These are phyloP conservation scores for Cenchrus purpureus DNA, from an alignment of 176 grass and related monocot genomes.

Conservation along the genomic window DNA sequence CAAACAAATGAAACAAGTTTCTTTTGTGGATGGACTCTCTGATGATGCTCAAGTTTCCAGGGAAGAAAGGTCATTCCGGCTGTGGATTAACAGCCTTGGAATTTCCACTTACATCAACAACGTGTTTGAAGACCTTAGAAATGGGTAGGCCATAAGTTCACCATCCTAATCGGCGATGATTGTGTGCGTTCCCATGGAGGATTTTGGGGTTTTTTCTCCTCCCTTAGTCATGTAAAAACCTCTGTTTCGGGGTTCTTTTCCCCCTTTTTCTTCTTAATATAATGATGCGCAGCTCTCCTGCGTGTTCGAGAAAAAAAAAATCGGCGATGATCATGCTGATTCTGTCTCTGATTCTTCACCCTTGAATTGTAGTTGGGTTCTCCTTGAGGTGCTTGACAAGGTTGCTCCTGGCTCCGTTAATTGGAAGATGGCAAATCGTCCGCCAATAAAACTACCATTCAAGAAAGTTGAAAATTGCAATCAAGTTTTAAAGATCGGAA, in stretches of 20 bases:
- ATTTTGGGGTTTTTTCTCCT: no score
- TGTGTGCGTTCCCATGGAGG: no score
- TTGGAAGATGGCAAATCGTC: conserved; percentile 89
- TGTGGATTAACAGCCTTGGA: conserved; percentile 99
- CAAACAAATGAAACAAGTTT: conserved; percentile 84
- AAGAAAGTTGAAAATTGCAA: conserved; percentile 99
- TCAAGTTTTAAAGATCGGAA: conserved; percentile 96
- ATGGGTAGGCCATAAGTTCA: conserved; percentile 66
- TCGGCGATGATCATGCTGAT: background rate
- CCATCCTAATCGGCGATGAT: conserved; percentile 10
- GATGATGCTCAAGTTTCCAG: conserved; percentile 91
- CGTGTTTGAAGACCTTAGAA: conserved; percentile 98
- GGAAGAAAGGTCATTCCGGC: conserved; percentile 87
- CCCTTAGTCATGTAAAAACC: no score
- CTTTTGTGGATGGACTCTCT: conserved; percentile 74
- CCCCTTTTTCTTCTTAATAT: no score
- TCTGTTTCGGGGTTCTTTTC: no score
- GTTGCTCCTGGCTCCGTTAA: conserved; percentile 78
- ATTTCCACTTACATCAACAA: conserved; percentile 94
- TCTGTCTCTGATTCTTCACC: conserved; percentile 29
- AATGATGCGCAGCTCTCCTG: no score
- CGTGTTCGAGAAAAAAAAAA: no score
- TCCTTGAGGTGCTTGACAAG: conserved; percentile 95
- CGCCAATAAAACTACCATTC: conserved; percentile 94
- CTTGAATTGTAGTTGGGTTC: conserved; percentile 69